A percentile compares a stretch with the other conserved stretches of the same genome.
These are phyloP conservation scores for Venturia asperata DNA, from an alignment of 2,329 filamentous ascomycete genomes.

Conservation along the genomic window DNA sequence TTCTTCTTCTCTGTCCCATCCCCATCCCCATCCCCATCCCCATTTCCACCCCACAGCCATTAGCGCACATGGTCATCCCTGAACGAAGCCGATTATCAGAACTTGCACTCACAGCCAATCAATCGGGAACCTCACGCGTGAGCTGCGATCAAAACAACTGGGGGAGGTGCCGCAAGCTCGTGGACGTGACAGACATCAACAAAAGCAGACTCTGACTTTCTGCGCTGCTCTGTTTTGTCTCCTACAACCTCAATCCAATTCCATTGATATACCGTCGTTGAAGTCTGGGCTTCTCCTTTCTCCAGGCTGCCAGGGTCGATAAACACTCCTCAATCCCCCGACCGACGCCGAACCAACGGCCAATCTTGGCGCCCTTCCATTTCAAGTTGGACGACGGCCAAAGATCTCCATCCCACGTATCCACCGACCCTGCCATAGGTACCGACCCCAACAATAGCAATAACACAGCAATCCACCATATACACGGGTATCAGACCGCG, in stretches of 20 bases:
- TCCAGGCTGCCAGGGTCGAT: too few relatives aligned
- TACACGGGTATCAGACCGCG: neutral
- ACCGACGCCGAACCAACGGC: neutral
- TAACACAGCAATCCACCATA: constrained; percentile 4
- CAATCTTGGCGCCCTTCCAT: neutral
- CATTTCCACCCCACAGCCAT: neutral
- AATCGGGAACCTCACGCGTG: constrained; percentile 5
- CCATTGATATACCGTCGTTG: neutral
- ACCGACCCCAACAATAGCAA: neutral
- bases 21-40: too few relatives aligned
- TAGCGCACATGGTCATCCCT: constrained; percentile 4
- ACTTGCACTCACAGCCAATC: neutral
- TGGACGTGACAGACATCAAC: constrained; percentile 9
- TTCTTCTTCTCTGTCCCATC: too few relatives aligned
- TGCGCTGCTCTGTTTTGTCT: neutral
- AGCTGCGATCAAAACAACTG: constrained; percentile 8
- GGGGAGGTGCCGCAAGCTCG: neutral
- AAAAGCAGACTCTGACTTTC: neutral
- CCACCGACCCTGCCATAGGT: neutral
- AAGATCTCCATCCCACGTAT: neutral
- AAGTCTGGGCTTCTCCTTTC: neutral
- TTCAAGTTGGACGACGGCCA: neutral
- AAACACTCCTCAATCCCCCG: neutral
- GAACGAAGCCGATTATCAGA: neutral
- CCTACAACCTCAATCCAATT: neutral